Conservation (phyloP, 2,329 filamentous ascomycete species). For the Colletotrichum sp. region DNA sequence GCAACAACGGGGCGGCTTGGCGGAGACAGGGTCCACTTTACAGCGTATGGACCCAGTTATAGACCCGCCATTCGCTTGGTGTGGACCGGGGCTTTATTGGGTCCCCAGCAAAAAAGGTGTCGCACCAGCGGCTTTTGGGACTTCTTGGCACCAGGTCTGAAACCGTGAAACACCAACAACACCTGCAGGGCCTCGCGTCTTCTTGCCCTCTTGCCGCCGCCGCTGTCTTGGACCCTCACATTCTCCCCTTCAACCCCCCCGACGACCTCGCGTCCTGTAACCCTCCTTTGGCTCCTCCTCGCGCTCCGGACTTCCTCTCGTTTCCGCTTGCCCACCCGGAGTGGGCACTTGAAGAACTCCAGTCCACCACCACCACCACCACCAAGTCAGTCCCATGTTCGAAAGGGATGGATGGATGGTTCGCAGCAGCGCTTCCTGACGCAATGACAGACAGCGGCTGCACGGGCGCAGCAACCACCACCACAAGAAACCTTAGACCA, state of each 20-base stretch:
- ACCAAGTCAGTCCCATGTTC: not conserved
- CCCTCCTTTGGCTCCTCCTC: not conserved
- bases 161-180: slow-evolving; percentile 11
- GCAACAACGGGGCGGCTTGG: not conserved
- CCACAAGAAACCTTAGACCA: not conserved
- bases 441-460: slow-evolving; percentile 19
- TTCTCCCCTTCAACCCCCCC: not conserved
- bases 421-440: slow-evolving; percentile 8
- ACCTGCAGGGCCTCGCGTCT: not conserved
- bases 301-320: not conserved
- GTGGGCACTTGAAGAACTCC: not conserved
- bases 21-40: not conserved
- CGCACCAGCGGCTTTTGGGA: slow-evolving; percentile 11
- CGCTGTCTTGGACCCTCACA: not conserved
- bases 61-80: not conserved
- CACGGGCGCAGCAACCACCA: not conserved
- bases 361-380: too few species aligned
- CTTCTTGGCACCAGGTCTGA: slow-evolving; percentile 12
- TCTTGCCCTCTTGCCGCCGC: not conserved
- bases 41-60: not conserved
- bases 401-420: not conserved
- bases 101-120: not conserved
- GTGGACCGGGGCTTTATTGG: not conserved
- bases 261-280: not conserved
- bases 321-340: not conserved